Conservation (phyloP, 805 yeast species). For the Starmerella khaoyaiensis region DNA sequence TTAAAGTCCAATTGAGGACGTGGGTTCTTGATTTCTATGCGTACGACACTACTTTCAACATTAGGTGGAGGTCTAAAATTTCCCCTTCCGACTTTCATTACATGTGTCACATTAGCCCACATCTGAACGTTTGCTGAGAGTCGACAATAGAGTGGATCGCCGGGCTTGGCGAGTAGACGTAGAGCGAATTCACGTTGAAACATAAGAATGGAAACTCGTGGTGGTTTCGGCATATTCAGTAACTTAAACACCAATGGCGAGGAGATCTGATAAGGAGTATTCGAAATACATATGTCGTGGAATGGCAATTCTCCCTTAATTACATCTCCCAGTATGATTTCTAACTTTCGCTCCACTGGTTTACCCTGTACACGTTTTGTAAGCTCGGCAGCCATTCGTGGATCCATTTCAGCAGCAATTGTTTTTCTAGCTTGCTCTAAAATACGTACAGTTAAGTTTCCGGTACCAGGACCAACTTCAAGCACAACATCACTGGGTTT, state of each 20-base stretch:
- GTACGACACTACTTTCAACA: slow-evolving; percentile 91
- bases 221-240: slow-evolving; percentile 82
- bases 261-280: slow-evolving; percentile 95
- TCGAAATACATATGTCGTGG: slow-evolving; percentile 90
- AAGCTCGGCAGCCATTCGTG: slow-evolving; percentile 98
- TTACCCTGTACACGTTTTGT: slow-evolving; percentile 96
- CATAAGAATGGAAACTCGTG: slow-evolving; percentile 90
- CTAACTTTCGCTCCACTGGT: slow-evolving; percentile 82
- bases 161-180: slow-evolving; percentile 87
- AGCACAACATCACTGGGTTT: slow-evolving; percentile 85
- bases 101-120: slow-evolving; percentile 99
- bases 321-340: slow-evolving; percentile 85
- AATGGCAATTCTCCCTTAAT: slow-evolving; percentile 92
- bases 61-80: slow-evolving; percentile 98
- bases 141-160: slow-evolving; percentile 87
- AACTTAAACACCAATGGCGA: slow-evolving; percentile 91
- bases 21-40: slow-evolving; percentile 82
- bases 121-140: slow-evolving; percentile 93
- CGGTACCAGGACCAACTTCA: slow-evolving; percentile 99
- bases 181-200: slow-evolving; percentile 95
- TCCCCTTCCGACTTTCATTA: slow-evolving; percentile 95
- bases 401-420: slow-evolving; percentile 97
- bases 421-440: slow-evolving; percentile 86
- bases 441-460: slow-evolving; percentile 87
- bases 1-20: slow-evolving; percentile 87